Base-by-base conservation (phyloP, 352 stramenopile genomes). In the Phytophthora pisi region DNA sequence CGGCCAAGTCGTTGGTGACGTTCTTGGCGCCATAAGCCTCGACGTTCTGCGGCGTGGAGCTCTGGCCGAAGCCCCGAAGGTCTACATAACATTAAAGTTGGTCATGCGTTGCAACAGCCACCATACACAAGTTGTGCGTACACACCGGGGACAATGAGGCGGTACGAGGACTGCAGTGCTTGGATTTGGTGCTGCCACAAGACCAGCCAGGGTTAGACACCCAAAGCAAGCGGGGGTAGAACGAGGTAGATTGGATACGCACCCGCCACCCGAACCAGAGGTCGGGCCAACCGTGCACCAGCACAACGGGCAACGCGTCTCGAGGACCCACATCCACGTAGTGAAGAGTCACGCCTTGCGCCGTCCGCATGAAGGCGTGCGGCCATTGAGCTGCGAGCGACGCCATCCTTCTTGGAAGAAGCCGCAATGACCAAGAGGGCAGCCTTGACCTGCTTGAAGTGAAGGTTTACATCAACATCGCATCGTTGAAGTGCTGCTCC, bases 211-310 rank as follows among this genome's bases (percentile, higher is more conserved):
- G 28, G 9, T 40, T 16, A 40, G 34, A 40, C 4, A 13, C 8
- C 5, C 28, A 40, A 40, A 9, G 9, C 9, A 20, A 20, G 20
- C 20, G 9, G 34, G 34, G 34, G 34, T 15, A 4, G 8, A 11
- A 40, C 11, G 31, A 40, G 34, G 34, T 40, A 5, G 34, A 38
- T 4, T 40, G 34, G 34, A 40, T n/a, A 66, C 68, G 56, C 57
- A 79, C 68, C 40, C 79, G 75, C 81, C 82, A 89, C 1, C 79
- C 82, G 46, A 87, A 91, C 83, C 81, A 91, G 52, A 91, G 63
- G 34, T 92, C 83, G 28, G 83, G 83, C 75, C 79, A 90, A n/a
- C 83, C 81, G 58, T 92, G 83, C 51, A 92, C 77, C 46, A 92
- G 68, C 60, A 92, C 79, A n/a, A 91, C 57, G 0, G 81, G 75